Evolutionary conservation across 805 yeast genomes (phyloP), one percentile per base, ranked within the genome.

Genomic region (Nakazawaea pomicola): DNA sequence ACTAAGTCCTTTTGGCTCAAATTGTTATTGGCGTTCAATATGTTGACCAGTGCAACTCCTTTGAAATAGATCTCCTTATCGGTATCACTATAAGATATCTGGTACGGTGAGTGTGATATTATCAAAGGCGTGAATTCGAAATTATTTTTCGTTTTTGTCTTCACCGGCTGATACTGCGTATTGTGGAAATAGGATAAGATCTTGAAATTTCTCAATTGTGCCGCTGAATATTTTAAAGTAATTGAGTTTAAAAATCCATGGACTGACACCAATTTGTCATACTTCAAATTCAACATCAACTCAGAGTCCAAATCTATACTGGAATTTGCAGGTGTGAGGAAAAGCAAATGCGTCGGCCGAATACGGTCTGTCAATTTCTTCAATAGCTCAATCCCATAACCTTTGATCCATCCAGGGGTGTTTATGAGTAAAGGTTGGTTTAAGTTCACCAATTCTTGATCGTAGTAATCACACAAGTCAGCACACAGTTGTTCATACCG

Each of bases 391-490:
- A 80, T 67, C 0, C 97, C 97, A 47, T 77, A 78, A 0, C 96
- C 97, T 58, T 84, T 85, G 23, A 88, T 74, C 96, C 96, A 89
- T 0, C 96, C 96, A 0, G 96, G 91, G 1, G 90, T 76, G 52
- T 89, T 89, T 4, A 90, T 69, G 1, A 89, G 57, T 3, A 88
- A 59, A 12, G 64, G 71, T 16, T 40, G 64, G 49, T 36, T 52
- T 52, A 38, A 48, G 45, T 20, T 46, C 45, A 7, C 35, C 11
- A 3, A 34, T 20, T 0, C 65, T 29, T 20, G 65, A 41, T 60
- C 57, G 18, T 50, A 48, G 23, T 49, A 50, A 23, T 60, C 29
- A 21, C 38, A 37, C 11, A 42, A 73, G 11, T 54, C 54, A 2
- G 53, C 49, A 7, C 73, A 54, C 15, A 86, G 57, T 3, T 65